A percentile compares a stretch with the other conserved stretches of the same genome.
Evolutionary conservation across 345 rosid species (phyloP).

Genomic region (Melastoma malabathricum): DNA sequence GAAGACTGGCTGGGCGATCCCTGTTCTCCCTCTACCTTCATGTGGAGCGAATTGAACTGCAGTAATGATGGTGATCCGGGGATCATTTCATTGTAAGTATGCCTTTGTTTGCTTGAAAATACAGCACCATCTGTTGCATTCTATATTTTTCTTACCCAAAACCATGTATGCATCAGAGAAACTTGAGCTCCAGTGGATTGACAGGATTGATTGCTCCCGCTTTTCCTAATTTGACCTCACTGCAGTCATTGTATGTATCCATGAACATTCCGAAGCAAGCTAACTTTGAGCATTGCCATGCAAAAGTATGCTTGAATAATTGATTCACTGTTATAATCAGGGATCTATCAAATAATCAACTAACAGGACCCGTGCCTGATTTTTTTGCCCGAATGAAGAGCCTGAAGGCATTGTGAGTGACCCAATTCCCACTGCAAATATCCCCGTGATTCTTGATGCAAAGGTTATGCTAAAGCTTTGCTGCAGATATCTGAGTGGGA

Average conservation of each 20-base stretch:
- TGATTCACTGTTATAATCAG: conserved; percentile 12
- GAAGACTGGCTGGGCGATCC: conserved; percentile 24
- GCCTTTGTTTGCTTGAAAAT: not conserved
- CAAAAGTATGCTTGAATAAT: too few species aligned
- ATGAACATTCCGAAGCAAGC: not conserved
- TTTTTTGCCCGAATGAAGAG: conserved; percentile 18
- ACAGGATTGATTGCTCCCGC: conserved; percentile 24
- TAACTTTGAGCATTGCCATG: not conserved
- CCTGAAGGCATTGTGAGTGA: conserved; percentile 37
- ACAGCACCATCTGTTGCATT: too few species aligned
- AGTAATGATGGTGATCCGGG: conserved; percentile 1
- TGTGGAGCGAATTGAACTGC: conserved; percentile 16
- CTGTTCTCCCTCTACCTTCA: conserved; percentile 8
- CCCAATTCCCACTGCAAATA: not conserved
- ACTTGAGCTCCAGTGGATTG: conserved; percentile 40
- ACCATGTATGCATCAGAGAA: conserved; percentile 9
- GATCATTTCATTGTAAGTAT: conserved; percentile 15
- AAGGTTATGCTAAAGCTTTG: too few species aligned
- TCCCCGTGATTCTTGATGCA: too few species aligned
- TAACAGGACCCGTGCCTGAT: conserved; percentile 34
- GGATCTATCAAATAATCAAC: conserved; percentile 42
- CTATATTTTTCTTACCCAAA: not conserved
- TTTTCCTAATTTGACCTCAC: conserved; percentile 17
- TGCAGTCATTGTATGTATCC: conserved; percentile 29
- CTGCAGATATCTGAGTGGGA: conserved; percentile 28